Percentiles rank a stretch among this genome's conserved stretches.
phyloP scores from a whole-genome alignment of 2,329 filamentous ascomycete species.

The Fonsecaea pedrosoi region DNA sequence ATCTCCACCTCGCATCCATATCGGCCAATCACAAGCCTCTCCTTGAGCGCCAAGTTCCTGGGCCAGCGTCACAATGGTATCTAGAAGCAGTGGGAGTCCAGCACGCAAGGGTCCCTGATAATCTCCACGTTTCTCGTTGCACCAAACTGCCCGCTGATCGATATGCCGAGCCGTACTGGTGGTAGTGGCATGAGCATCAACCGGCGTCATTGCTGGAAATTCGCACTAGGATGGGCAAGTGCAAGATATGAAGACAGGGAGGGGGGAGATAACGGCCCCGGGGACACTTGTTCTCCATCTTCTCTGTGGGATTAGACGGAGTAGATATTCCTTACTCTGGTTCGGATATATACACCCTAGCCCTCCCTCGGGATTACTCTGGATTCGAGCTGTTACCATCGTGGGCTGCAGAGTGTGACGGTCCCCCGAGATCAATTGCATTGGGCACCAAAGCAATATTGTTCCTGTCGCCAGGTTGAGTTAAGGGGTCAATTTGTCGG shows the following conservation, averaged over 20 bases:
- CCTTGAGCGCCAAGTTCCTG: not conserved
- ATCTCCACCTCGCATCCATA: not conserved
- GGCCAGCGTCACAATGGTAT: slow-evolving; percentile 19
- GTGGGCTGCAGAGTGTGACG: not conserved
- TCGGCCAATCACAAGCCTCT: not conserved
- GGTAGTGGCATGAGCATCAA: not conserved
- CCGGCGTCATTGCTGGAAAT: slow-evolving; percentile 3
- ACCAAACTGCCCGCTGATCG: not conserved
- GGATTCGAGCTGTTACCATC: not conserved
- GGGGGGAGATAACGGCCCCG: not conserved
- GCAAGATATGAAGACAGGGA: not conserved
- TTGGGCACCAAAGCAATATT: not conserved
- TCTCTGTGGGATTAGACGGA: not conserved
- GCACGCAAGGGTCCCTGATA: not conserved
- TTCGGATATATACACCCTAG: not conserved
- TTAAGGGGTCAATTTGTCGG: not conserved
- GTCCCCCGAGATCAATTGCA: not conserved
- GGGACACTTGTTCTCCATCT: not conserved
- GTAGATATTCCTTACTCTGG: not conserved
- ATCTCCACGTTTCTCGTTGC: slow-evolving; percentile 14
- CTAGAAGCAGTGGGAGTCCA: not conserved
- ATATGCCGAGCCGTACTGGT: not conserved
- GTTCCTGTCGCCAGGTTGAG: not conserved
- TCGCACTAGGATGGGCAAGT: not conserved
- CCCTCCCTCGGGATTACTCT: not conserved